Base-by-base conservation (phyloP, 1,139 yeast genomes). In the Tardiomyces depauwii region DNA sequence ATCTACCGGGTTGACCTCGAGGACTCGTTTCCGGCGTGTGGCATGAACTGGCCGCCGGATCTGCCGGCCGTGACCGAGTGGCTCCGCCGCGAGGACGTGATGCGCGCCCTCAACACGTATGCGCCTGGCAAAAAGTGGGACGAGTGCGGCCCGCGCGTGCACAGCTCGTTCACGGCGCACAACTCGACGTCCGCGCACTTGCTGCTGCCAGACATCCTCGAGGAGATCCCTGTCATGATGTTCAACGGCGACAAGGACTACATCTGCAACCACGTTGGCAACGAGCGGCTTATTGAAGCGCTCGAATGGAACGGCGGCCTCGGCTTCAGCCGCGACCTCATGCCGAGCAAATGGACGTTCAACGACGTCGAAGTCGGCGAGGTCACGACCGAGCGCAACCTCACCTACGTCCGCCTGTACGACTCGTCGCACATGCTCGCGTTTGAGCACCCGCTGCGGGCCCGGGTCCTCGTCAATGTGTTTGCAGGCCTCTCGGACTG, bases 391-490 rank as follows among this genome's bases (percentile, higher is more conserved):
- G 89, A 80, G 47, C 73, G 88, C 51, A 86, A 86, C 57, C 69
- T 91, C 56, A 84, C 96, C 0, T 84, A 82, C 61, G 77, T 86
- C 27, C 77, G 80, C 51, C 77, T 89, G 1, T 78, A 68, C 59
- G 78, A 86, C 55, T 77, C 95, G 0, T 82, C 94, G 3, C 98
- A 91, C 61, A 91, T 91, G 99, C 95, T 89, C 19, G 95, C 98
- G 1, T 83, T 78, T 56, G 97, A 91, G 60, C 65, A 77, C 46
- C 86, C 95, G 1, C 19, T 38, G 11, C 45, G 44, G 28, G 49
- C 53, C n/a, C 43, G 48, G 3, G 43, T 44, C 13, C 39, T 91
- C 60, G 47, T 67, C 40, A 57, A 65, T 47, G 55, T 59, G 16
- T 65, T 69, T 50, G 48, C 30, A 18, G 32, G 32, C 28, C 25